Evolutionary conservation across 148 eudicot species (phyloP), one percentile per base, ranked within the genome.

Genomic region (Rhododendron griersonianum): DNA sequence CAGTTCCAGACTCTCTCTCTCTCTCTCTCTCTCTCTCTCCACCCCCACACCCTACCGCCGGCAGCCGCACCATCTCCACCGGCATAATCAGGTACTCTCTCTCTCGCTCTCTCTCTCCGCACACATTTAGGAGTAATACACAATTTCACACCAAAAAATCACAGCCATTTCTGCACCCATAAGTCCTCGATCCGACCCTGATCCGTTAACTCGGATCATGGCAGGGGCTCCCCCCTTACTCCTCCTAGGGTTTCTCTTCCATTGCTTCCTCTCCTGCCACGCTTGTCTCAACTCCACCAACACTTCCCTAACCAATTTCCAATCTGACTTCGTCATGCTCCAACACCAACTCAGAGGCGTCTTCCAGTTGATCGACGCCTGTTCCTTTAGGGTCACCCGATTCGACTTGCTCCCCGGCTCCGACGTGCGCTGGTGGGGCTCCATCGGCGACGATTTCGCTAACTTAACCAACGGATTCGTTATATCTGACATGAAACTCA

Each of bases 401-500:
- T 96, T 96, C 85, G 99, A 96, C 90, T 95, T 96, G 99, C 90
- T 96, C 23, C 81, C 89, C 21, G 99, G 99, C n/a, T 90, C 96
- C 37, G 94, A 94, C 87, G 98, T 96, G 78, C 91, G 86, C 82
- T 96, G 97, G 96, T 95, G 98, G 98, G 99, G 98, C 78, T 93
- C 98, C 7, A 33, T 71, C 3, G 98, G 93, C 13, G 92, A 88
- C 55, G 88, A 87, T 91, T 90, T 95, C 78, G 88, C 78, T 15
- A 96, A 96, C 91, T 89, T 96, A 61, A 96, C 98, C 5, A 88
- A 84, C 67, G 99, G 99, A 74, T 96, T 95, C 84, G 85, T 89
- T 11, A 88, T 96, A 30, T 94, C 98, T 30, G 96, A 94, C 87
- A 84, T 90, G 63, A 89, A 86, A 45, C 87, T 96, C 83, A 89